phyloP scores from a whole-genome alignment of 2,329 filamentous ascomycete genomes.

The Pseudogymnoascus sp. region DNA sequence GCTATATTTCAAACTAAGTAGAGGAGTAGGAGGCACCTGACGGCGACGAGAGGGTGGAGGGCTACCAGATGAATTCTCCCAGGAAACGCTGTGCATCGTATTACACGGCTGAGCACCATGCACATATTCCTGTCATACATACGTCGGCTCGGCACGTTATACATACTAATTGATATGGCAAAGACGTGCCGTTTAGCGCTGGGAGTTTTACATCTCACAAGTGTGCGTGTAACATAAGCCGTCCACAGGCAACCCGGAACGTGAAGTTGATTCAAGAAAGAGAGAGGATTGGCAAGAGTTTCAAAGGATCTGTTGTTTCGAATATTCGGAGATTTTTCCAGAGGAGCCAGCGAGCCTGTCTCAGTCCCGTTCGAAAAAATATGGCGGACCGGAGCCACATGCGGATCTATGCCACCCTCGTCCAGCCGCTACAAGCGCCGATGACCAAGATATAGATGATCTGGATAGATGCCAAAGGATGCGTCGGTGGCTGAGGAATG shows the following conservation, averaged over 20 bases:
- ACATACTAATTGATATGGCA: neutral
- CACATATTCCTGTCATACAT: neutral
- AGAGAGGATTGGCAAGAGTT: neutral
- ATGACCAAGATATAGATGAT: neutral
- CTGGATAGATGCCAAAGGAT: neutral
- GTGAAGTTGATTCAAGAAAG: neutral
- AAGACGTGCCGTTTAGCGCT: neutral
- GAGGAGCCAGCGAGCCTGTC: neutral
- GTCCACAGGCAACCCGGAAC: neutral
- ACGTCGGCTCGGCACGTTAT: neutral
- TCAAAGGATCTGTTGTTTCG: neutral
- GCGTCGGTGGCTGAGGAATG: neutral
- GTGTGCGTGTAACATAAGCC: neutral
- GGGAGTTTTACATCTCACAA: neutral
- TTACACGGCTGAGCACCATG: slow-evolving; percentile 1
- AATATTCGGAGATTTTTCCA: neutral
- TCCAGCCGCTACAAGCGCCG: neutral
- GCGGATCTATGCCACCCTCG: neutral
- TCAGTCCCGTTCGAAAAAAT: neutral
- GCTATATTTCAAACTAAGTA: neutral
- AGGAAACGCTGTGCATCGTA: neutral
- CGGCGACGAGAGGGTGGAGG: neutral
- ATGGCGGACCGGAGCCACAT: neutral
- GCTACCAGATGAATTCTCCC: neutral
- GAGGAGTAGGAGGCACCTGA: neutral